phyloP scores from a whole-genome alignment of 192 early-diverging fungal genomes.

The Obelidium mucronatum region DNA sequence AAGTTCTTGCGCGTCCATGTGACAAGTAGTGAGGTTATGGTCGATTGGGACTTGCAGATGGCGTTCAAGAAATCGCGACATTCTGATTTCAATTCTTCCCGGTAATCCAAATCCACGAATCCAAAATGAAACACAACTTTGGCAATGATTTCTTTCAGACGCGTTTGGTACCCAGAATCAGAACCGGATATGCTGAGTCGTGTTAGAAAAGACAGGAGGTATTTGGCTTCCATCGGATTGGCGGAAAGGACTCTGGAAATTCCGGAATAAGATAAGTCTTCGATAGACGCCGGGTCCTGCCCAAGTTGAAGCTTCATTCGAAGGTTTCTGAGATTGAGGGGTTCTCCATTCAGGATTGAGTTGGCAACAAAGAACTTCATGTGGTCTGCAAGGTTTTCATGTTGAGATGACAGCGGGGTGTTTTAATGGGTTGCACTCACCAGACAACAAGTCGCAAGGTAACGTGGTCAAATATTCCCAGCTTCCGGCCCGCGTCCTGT shows the following conservation, averaged over 20 bases:
- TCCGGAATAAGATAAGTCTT: background rate
- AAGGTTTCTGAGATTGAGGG: background rate
- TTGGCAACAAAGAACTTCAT: conserved; percentile 34
- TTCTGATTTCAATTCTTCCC: conserved; percentile 1
- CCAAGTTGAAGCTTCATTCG: background rate
- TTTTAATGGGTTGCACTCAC: too few species aligned
- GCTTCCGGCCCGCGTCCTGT: conserved; percentile 25
- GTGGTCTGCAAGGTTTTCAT: conserved; percentile 28
- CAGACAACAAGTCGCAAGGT: conserved; percentile 32
- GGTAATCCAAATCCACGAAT: conserved; percentile 26
- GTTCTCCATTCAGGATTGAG: conserved; percentile 19
- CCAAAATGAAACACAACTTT: conserved; percentile 34
- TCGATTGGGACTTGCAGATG: conserved; percentile 7
- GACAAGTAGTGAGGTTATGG: conserved; percentile 24
- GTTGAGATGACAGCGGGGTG: too few species aligned
- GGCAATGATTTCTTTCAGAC: conserved; percentile 25
- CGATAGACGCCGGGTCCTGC: background rate
- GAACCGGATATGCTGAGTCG: conserved; percentile 2
- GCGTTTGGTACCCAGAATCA: conserved; percentile 23
- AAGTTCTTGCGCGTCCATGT: conserved; percentile 34
- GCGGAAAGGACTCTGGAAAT: conserved; percentile 1
- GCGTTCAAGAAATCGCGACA: background rate
- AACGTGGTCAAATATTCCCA: conserved; percentile 33
- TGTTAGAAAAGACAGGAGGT: conserved; percentile 21
- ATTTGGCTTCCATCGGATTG: conserved; percentile 30